phyloP scores from a whole-genome alignment of 1,139 yeast species.

The Candida dubliniensis region DNA sequence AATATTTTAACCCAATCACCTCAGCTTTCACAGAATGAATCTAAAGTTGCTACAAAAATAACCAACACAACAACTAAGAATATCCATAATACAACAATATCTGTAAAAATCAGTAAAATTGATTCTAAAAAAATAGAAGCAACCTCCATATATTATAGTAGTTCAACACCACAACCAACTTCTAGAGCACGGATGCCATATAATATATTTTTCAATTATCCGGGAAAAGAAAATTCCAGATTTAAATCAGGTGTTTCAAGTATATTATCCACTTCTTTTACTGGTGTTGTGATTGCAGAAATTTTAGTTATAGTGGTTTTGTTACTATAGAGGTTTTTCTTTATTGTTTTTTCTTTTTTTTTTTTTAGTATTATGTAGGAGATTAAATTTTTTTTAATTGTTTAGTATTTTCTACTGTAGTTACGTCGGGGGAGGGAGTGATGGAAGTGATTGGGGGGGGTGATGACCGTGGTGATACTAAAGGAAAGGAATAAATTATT shows the following conservation, averaged over 20 bases:
- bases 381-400: neutral
- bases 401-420: neutral
- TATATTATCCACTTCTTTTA: slow-evolving; percentile 5
- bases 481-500: too few relatives aligned
- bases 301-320: slow-evolving; percentile 8
- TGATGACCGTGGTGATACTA: neutral
- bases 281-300: slow-evolving; percentile 7
- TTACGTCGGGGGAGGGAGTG: too few relatives aligned
- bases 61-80: too few relatives aligned
- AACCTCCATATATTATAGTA: too few relatives aligned
- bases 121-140: too few relatives aligned
- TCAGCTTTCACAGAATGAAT: too few relatives aligned
- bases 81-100: too few relatives aligned
- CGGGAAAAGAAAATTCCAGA: slow-evolving; percentile 3
- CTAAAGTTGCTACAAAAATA: too few relatives aligned
- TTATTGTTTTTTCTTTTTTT: neutral
- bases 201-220: slow-evolving; percentile 9
- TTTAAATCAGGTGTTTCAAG: slow-evolving; percentile 10
- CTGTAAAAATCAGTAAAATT: too few relatives aligned
- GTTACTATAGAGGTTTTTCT: slow-evolving; percentile 1
- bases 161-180: neutral
- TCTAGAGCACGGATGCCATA: slow-evolving; percentile 2
- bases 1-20: too few relatives aligned
- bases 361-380: neutral
- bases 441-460: too few relatives aligned